Evolutionary conservation across 2,329 filamentous ascomycete species (phyloP), one percentile per base, ranked within the genome.

Genomic region (Niveomyces coronatus): DNA sequence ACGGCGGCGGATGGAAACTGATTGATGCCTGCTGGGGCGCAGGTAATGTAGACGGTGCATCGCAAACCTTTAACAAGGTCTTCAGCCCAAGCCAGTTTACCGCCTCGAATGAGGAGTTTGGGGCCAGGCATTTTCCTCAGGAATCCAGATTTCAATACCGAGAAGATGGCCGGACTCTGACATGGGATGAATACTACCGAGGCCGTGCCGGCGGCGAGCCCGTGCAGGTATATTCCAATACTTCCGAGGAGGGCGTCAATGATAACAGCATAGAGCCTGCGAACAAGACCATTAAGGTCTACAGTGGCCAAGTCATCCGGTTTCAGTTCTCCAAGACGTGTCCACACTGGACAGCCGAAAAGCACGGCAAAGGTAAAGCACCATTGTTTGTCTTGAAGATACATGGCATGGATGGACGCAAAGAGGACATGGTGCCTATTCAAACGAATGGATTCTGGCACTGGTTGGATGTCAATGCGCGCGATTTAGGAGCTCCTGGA

Each of bases 21-120:
- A 63, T 96, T 34, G 91, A 98, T 52, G 62, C 82, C 1, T 96
- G 89, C 55, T 98, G 91, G 91, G 91, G 91, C 27, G 85, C 89
- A 0, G 89, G 89, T 2, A 67, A 75, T 44, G 60, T 94, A 8
- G 60, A 67, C 30, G 65, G 52, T 15, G 46, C 39, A 35, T 67
- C 65, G 15, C 37, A 39, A 10, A 29, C 17, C 19, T 39, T 38
- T 31, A 39, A 39, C 13, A 60, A 70, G 40, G 58, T 65, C 2
- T 94, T 95, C 56, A 70, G 66, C 1, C 75, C 86, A 0, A 58
- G 67, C 7, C 60, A 73, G 45, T 82, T 82, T 49, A 72, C 62
- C 3, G 58, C 63, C 42, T 58, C 61, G 35, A 95, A 95, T 53
- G 81, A 89, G 38, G 73, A 82, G 20, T 94, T 98, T 52, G 86